Evolutionary conservation across 148 eudicot genomes (phyloP), one percentile per base, ranked within the genome.

Genomic region (Heliamphora exappendiculata): DNA sequence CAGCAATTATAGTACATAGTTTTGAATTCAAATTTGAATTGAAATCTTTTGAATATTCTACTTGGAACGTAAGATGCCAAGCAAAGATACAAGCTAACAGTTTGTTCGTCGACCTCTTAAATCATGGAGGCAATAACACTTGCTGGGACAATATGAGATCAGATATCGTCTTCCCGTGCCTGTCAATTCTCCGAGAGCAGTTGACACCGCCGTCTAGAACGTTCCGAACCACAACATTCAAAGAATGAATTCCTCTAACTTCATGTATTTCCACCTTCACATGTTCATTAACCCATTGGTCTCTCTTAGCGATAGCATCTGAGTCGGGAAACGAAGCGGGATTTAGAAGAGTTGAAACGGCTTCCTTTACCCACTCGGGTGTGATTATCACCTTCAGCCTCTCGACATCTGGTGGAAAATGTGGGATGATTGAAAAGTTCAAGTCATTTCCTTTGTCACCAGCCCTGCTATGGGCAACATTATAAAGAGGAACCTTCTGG

Each of bases 361-460:
- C 95, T 60, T 84, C 42, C 81, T 88, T 91, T 26, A 96, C 97
- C 99, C 99, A 96, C 60, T 85, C 51, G 8, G 90, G 83, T n/a
- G 81, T 91, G 55, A 96, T 84, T 13, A 93, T 78, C 77, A 8
- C 71, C 90, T 93, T 89, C 67, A 96, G 86, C 84, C 94, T 88
- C 78, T 81, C 75, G 51, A 90, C 80, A 83, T 96, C 98, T 3
- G 84, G 83, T 6, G 82, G 87, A 45, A 79, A 93, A 78, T 96
- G 87, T 28, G 99, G 98, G 79, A 91, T 96, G 47, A 96, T 74
- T 58, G 99, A 96, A 72, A 96, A 90, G 85, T 96, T 96, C 64
- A 96, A n/a, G 86, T 88, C 91, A 63, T 91, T 90, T 64, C 99
- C 99, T 90, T 93, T 96, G 84, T 96, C 99, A 28, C 99, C 99